phyloP scores from a whole-genome alignment of 768 basidiomycete species.

The Xanthoconium purpureum region DNA sequence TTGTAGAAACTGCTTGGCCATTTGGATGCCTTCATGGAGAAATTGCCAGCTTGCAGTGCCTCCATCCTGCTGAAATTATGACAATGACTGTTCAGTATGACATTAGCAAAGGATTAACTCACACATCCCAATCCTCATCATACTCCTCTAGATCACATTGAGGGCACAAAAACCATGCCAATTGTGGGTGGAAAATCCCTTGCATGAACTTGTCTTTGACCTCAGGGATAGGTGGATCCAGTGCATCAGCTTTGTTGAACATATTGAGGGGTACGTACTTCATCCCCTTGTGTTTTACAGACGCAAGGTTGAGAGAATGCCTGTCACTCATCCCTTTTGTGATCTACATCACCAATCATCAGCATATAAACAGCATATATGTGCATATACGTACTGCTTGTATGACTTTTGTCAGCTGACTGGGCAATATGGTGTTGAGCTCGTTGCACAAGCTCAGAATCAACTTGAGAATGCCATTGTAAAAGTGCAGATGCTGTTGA shows the following conservation, averaged over 20 bases:
- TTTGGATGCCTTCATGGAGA: background rate
- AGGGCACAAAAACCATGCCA: background rate
- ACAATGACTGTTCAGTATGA: background rate
- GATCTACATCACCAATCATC: too few relatives aligned
- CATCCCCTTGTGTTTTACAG: too few relatives aligned
- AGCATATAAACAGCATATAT: too few relatives aligned
- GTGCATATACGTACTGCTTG: background rate
- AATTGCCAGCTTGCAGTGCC: background rate
- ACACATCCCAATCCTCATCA: background rate
- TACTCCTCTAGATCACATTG: background rate
- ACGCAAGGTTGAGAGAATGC: too few relatives aligned
- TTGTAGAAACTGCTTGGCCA: slow-evolving; percentile 5
- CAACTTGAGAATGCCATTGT: background rate
- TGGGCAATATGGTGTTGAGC: background rate
- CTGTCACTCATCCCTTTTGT: too few relatives aligned
- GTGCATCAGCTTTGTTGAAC: background rate
- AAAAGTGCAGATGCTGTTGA: background rate
- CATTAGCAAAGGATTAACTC: background rate
- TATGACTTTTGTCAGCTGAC: background rate
- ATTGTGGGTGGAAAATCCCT: background rate
- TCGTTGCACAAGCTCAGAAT: background rate
- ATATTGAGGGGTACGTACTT: background rate
- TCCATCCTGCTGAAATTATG: background rate
- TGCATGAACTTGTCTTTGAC: background rate
- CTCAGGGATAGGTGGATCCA: background rate